phyloP scores from a whole-genome alignment of 1,284 basidiomycete genomes.

The Termitomyces sp. region DNA sequence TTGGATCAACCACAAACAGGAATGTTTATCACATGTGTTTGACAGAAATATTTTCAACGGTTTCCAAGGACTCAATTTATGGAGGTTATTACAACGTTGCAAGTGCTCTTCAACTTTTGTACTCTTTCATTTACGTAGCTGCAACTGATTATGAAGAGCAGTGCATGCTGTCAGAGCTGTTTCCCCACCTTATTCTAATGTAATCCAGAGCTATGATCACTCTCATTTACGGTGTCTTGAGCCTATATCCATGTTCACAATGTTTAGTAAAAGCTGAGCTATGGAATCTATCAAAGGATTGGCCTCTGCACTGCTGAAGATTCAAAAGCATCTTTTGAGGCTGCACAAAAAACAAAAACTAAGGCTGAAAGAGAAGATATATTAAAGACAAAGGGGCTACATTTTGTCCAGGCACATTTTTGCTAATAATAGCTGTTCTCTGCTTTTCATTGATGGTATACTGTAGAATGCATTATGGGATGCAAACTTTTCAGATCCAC shows the following conservation, averaged over 20 bases:
- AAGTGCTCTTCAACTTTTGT: neutral
- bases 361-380: neutral
- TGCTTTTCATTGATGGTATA: too few relatives aligned
- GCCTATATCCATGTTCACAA: slow-evolving; percentile 13
- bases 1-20: slow-evolving; percentile 29
- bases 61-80: slow-evolving; percentile 17
- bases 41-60: slow-evolving; percentile 22
- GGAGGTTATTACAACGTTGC: slow-evolving; percentile 21
- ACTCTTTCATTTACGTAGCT: slow-evolving; percentile 26
- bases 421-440: too few relatives aligned
- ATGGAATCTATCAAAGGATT: neutral
- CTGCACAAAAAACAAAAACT: neutral
- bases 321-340: neutral
- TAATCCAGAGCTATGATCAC: slow-evolving; percentile 11
- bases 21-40: slow-evolving; percentile 33
- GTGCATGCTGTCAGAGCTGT: slow-evolving; percentile 13
- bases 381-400: slow-evolving; percentile 5
- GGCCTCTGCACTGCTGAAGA: neutral
- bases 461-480: slow-evolving; percentile 12
- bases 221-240: slow-evolving; percentile 10
- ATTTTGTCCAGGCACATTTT: neutral
- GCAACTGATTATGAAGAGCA: slow-evolving; percentile 30
- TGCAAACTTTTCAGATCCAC: slow-evolving; percentile 7
- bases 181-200: neutral
- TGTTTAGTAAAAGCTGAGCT: slow-evolving; percentile 16